Evolutionary conservation across 345 rosid genomes (phyloP), one percentile per base, ranked within the genome.

Genomic region (Gossypium longicalyx): DNA sequence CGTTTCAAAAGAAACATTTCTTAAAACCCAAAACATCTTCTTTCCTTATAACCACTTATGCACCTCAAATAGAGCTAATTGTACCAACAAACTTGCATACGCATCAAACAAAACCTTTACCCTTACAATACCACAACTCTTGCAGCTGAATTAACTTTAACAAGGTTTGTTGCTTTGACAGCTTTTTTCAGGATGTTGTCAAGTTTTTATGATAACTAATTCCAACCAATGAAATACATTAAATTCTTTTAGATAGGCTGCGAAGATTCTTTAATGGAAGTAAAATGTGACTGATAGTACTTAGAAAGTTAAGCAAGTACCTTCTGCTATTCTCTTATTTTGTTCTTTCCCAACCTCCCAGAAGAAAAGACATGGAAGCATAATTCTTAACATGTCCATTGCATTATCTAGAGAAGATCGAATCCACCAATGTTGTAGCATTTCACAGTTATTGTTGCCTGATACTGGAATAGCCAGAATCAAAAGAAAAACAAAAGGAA

Each of bases 301-400:
- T 45, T 53, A 0, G 15, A 27, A 71, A 44, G 78, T 64, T 73
- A 64, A 67, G 72, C 74, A 41, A 67, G 45, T 78, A 80, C 82
- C 83, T 80, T 83, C 68, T 65, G 60, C 53, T 38, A 80, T 45
- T 74, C 70, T 77, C 75, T 77, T 78, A 78, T 73, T 77, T 75
- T 25, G 64, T 74, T 81, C 87, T 47, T 74, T 66, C 79, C 80
- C 77, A 75, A 72, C 44, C 27, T 79, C 74, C 79, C 74, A 82
- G 77, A 73, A 79, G 68, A 71, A 59, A 79, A 77, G 77, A 81
- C 81, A 84, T 17, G 79, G 86, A 74, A 81, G 79, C 61, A 81
- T 53, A 49, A 81, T 69, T 74, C 74, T 77, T 81, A 77, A 74
- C 71, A 81, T 71, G 73, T 61, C 77, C 71, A 51, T 59, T 64